Evolutionary conservation across 257 asterid species (phyloP).

Genomic region (Apocynum venetum): DNA sequence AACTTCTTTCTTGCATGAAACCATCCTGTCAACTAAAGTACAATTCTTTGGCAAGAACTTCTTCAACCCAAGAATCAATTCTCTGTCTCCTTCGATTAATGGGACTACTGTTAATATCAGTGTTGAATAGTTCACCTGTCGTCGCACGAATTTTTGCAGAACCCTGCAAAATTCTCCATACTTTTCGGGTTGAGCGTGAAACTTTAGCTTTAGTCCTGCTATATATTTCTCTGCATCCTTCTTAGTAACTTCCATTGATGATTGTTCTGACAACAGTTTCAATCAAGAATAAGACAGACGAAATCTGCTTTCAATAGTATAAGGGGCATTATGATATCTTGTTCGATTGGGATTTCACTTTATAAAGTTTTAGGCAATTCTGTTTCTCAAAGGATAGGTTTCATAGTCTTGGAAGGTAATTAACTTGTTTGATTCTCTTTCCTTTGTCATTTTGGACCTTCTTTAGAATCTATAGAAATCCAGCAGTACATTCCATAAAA

Average conservation of each 20-base stretch:
- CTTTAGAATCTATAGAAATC: too few relatives aligned
- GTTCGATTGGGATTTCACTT: too few relatives aligned
- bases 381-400: too few relatives aligned
- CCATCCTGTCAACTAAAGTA: neutral
- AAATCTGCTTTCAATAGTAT: neutral
- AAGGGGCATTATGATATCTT: neutral
- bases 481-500: too few relatives aligned
- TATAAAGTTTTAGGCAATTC: too few relatives aligned
- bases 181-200: neutral
- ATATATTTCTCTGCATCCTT: neutral
- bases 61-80: neutral
- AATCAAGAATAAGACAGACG: neutral
- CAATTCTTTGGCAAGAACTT: slow-evolving; percentile 3
- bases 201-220: neutral
- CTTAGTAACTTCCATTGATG: neutral
- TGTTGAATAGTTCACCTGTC: neutral
- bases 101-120: neutral
- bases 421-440: too few relatives aligned
- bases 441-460: too few relatives aligned
- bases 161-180: neutral
- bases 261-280: neutral
- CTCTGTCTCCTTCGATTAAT: neutral
- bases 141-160: neutral
- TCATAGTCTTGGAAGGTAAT: too few relatives aligned
- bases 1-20: neutral